These are phyloP conservation scores for Arthrinium puccinioides DNA, from an alignment of 2,329 filamentous ascomycete species.

Conservation along the genomic window DNA sequence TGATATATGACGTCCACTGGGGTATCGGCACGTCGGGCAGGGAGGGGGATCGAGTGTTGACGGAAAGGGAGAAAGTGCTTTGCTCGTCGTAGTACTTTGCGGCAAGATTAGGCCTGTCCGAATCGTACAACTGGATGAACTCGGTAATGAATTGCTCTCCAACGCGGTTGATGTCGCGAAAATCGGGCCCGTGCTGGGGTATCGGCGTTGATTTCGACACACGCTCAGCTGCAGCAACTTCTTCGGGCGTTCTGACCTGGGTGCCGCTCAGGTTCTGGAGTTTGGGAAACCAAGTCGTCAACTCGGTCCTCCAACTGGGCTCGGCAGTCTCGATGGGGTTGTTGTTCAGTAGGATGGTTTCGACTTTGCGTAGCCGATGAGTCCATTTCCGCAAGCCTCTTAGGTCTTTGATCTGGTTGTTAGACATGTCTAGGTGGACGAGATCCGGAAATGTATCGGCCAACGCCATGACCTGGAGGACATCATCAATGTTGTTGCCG, in stretches of 20 bases:
- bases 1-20: slow-evolving; percentile 70
- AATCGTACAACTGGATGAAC: slow-evolving; percentile 70
- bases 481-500: slow-evolving; percentile 69
- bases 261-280: slow-evolving; percentile 70
- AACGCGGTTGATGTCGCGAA: slow-evolving; percentile 66
- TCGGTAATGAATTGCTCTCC: slow-evolving; percentile 69
- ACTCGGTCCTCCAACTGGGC: slow-evolving; percentile 56
- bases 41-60: slow-evolving; percentile 55
- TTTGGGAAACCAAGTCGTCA: slow-evolving; percentile 77
- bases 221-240: slow-evolving; percentile 50
- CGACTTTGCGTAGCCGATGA: slow-evolving; percentile 67
- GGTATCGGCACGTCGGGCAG: slow-evolving; percentile 33
- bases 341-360: slow-evolving; percentile 71
- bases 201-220: slow-evolving; percentile 48
- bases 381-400: slow-evolving; percentile 69
- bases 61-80: slow-evolving; percentile 68
- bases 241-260: slow-evolving; percentile 65
- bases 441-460: slow-evolving; percentile 77
- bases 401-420: slow-evolving; percentile 67
- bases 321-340: slow-evolving; percentile 63
- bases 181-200: slow-evolving; percentile 58
- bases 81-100: slow-evolving; percentile 66
- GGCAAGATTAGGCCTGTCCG: slow-evolving; percentile 56
- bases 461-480: slow-evolving; percentile 66
- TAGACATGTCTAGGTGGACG: slow-evolving; percentile 81